These are phyloP conservation scores for Citeromyces hawaiiensis DNA, from an alignment of 1,139 yeast genomes.

Conservation along the genomic window DNA sequence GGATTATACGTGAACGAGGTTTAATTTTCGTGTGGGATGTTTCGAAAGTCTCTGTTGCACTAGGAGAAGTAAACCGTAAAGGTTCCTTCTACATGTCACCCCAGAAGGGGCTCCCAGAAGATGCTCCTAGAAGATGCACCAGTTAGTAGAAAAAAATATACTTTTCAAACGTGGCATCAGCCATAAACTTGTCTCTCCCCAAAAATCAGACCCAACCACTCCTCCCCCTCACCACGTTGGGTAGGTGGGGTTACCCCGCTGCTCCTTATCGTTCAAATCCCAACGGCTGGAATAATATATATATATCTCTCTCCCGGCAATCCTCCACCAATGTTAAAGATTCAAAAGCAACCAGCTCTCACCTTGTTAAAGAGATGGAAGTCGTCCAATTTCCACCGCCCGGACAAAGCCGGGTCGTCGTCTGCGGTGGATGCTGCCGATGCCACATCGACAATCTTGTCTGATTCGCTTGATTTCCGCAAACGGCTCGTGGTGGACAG, in stretches of 20 bases:
- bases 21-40: no score
- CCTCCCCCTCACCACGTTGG: background rate
- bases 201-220: no score
- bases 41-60: no score
- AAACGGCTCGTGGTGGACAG: constrained; percentile 16
- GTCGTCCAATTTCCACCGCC: constrained; percentile 8
- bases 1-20: no score
- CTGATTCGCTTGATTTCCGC: constrained; percentile 30
- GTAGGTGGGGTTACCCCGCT: background rate
- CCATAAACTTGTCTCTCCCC: no score
- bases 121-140: no score
- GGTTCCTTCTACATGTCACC: no score
- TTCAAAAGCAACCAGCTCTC: background rate
- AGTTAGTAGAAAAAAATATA: no score
- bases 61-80: no score
- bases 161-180: no score
- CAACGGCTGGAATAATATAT: background rate
- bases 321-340: background rate
- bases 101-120: no score
- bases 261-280: background rate
- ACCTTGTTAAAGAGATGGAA: background rate
- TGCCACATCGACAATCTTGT: constrained; percentile 49
- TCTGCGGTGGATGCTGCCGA: constrained; percentile 48
- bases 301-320: background rate
- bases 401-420: constrained; percentile 7